A percentile compares a stretch with the other conserved stretches of the same genome.
Evolutionary conservation across 2,329 filamentous ascomycete species (phyloP).

Genomic region (Blastomyces parvus): DNA sequence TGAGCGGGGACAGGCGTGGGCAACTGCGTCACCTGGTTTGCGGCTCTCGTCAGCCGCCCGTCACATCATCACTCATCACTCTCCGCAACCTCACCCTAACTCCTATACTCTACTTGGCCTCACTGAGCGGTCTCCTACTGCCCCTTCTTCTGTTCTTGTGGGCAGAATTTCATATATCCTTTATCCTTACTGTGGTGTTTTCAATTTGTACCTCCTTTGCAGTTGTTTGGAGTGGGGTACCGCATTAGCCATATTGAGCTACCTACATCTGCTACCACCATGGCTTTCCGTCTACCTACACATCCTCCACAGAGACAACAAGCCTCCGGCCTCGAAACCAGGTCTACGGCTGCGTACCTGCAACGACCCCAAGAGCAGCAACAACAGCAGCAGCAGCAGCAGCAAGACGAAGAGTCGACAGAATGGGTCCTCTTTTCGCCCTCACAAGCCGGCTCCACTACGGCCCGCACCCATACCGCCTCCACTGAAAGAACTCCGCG

Average conservation of each 20-base stretch:
- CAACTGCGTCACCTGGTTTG: background rate
- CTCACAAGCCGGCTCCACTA: constrained; percentile 43
- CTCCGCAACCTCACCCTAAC: background rate
- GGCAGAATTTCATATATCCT: background rate
- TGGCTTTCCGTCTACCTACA: constrained; percentile 33
- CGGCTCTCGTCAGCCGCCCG: background rate
- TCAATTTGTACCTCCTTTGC: background rate
- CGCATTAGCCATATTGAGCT: background rate
- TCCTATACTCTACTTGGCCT: background rate
- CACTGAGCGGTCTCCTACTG: background rate
- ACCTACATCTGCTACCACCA: constrained; percentile 11
- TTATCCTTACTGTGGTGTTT: background rate
- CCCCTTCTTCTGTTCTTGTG: background rate
- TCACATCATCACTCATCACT: background rate
- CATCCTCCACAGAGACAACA: constrained; percentile 29
- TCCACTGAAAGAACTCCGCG: constrained; percentile 54
- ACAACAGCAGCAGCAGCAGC: constrained; percentile 24
- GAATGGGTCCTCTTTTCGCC: constrained; percentile 97
- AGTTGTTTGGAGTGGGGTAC: background rate
- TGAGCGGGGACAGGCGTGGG: background rate
- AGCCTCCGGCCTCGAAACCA: constrained; percentile 24
- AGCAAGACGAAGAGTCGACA: constrained; percentile 59
- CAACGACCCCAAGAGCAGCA: constrained; percentile 22
- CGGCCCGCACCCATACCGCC: constrained; percentile 59
- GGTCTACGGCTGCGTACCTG: constrained; percentile 14